A percentile compares a stretch with the other conserved stretches of the same genome.
These are phyloP conservation scores for Russula emetica DNA, from an alignment of 768 basidiomycete genomes.

Conservation along the genomic window DNA sequence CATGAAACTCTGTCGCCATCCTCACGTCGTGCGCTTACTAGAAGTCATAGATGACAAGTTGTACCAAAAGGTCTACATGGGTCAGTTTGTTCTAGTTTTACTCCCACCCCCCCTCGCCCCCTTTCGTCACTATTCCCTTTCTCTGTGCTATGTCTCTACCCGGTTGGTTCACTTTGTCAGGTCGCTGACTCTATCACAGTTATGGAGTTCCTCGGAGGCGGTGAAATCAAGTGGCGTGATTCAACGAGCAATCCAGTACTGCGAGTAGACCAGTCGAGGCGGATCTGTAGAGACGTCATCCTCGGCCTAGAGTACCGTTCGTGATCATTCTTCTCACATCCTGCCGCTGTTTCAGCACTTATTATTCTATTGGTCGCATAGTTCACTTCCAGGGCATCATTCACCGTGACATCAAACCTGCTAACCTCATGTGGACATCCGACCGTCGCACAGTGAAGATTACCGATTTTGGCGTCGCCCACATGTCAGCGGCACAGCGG, in stretches of 20 bases:
- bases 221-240: conserved; percentile 89
- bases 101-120: conserved; percentile 3
- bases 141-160: background rate
- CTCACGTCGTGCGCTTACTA: conserved; percentile 81
- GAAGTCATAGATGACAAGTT: conserved; percentile 95
- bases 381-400: conserved; percentile 98
- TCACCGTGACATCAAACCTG: conserved; percentile 98
- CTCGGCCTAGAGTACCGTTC: conserved; percentile 92
- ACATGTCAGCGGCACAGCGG: conserved; percentile 87
- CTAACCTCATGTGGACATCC: conserved; percentile 87
- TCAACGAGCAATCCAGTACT: conserved; percentile 64
- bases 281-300: conserved; percentile 89
- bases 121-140: background rate
- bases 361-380: conserved; percentile 33
- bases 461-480: conserved; percentile 96
- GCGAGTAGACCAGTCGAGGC: conserved; percentile 74
- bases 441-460: conserved; percentile 92
- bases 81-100: conserved; percentile 46
- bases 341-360: conserved; percentile 10
- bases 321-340: conserved; percentile 35
- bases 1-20: conserved; percentile 94
- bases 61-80: conserved; percentile 87
- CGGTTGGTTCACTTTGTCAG: conserved; percentile 10
- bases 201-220: conserved; percentile 94
- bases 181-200: conserved; percentile 44